Evolutionary conservation across 441 rosid genomes (phyloP).

Genomic region (Iberis amara): DNA sequence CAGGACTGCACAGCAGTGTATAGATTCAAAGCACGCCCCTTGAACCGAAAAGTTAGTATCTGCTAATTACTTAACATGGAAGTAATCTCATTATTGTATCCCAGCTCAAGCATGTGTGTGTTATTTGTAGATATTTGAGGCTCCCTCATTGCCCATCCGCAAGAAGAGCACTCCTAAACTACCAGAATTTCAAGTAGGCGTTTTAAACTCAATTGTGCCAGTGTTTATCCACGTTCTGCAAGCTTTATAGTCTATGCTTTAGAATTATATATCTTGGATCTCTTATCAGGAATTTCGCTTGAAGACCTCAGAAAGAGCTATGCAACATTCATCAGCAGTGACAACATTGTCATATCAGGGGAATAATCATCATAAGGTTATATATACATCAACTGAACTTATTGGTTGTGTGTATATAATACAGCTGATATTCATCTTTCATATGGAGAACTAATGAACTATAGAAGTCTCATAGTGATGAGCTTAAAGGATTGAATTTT

Average conservation of each 20-base stretch:
- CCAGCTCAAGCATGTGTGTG: slow-evolving; percentile 22
- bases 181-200: slow-evolving; percentile 73
- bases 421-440: background rate
- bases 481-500: slow-evolving; percentile 5
- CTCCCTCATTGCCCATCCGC: slow-evolving; percentile 63
- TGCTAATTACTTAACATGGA: slow-evolving; percentile 15
- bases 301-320: slow-evolving; percentile 74
- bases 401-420: slow-evolving; percentile 1
- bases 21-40: slow-evolving; percentile 75
- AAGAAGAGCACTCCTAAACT: slow-evolving; percentile 67
- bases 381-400: slow-evolving; percentile 21
- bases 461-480: slow-evolving; percentile 1
- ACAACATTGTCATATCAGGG: slow-evolving; percentile 36
- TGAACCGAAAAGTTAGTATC: slow-evolving; percentile 73
- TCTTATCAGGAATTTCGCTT: slow-evolving; percentile 68
- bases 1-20: slow-evolving; percentile 30
- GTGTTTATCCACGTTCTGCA: slow-evolving; percentile 7
- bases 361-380: slow-evolving; percentile 50
- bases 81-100: background rate
- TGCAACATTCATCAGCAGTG: slow-evolving; percentile 49
- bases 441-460: background rate
- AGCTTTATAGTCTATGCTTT: background rate
- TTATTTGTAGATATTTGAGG: slow-evolving; percentile 62
- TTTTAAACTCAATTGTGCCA: slow-evolving; percentile 1
- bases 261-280: slow-evolving; percentile 22